These are phyloP conservation scores for Zygoascus hellenicus DNA, from an alignment of 1,139 yeast species.

Conservation along the genomic window DNA sequence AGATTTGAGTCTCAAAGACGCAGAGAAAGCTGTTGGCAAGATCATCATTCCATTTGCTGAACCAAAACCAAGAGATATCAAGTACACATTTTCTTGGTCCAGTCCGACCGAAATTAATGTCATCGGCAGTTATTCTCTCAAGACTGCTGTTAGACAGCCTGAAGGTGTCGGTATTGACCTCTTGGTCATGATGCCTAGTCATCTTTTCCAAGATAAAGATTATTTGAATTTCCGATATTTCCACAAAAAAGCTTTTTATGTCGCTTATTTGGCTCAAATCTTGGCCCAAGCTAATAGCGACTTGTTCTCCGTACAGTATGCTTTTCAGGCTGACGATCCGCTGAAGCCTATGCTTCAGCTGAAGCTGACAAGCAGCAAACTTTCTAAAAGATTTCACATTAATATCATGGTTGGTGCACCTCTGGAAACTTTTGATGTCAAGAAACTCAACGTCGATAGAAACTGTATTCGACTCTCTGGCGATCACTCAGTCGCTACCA, in stretches of 20 bases:
- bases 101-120: slow-evolving; percentile 75
- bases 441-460: slow-evolving; percentile 71
- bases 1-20: slow-evolving; percentile 48
- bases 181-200: slow-evolving; percentile 72
- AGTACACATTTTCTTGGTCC: slow-evolving; percentile 62
- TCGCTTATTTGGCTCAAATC: slow-evolving; percentile 68
- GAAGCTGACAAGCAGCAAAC: slow-evolving; percentile 19
- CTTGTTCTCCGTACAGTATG: slow-evolving; percentile 44
- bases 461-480: slow-evolving; percentile 51
- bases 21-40: slow-evolving; percentile 42
- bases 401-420: slow-evolving; percentile 72
- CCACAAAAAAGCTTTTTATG: slow-evolving; percentile 82
- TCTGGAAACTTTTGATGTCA: slow-evolving; percentile 60
- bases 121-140: slow-evolving; percentile 85
- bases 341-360: slow-evolving; percentile 33
- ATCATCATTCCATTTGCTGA: slow-evolving; percentile 81
- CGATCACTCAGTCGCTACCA: slow-evolving; percentile 64
- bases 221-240: slow-evolving; percentile 83
- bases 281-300: slow-evolving; percentile 43
- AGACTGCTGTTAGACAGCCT: slow-evolving; percentile 65
- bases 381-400: slow-evolving; percentile 50
- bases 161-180: slow-evolving; percentile 69
- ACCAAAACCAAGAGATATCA: slow-evolving; percentile 68
- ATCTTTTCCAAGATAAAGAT: slow-evolving; percentile 77
- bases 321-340: slow-evolving; percentile 38